Percentiles rank a stretch among this genome's conserved stretches.
Evolutionary conservation across 805 yeast species (phyloP).

Genomic region (Starmerella apis): DNA sequence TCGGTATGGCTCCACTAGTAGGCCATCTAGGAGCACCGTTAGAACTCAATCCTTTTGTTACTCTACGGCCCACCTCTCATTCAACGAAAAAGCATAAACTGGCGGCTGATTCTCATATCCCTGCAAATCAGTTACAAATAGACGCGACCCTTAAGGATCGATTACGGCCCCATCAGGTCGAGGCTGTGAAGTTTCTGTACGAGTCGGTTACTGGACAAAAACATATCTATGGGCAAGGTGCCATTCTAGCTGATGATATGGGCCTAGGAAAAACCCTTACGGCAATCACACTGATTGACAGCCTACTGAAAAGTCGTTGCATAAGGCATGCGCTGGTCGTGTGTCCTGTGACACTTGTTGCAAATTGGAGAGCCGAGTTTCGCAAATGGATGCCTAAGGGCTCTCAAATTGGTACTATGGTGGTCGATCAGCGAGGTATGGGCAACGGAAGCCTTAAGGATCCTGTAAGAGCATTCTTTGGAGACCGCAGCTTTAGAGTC

Average conservation of each 20-base stretch:
- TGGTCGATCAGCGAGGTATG: constrained; percentile 38
- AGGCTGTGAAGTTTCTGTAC: constrained; percentile 73
- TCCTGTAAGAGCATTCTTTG: constrained; percentile 30
- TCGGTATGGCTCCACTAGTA: neutral
- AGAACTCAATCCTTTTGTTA: neutral
- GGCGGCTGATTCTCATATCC: neutral
- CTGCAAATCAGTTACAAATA: neutral
- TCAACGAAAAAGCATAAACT: neutral
- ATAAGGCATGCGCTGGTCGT: constrained; percentile 60
- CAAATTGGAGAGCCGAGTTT: constrained; percentile 83
- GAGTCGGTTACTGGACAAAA: constrained; percentile 69
- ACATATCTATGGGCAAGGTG: constrained; percentile 48
- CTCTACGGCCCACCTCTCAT: neutral
- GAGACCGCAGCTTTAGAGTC: constrained; percentile 53
- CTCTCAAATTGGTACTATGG: constrained; percentile 54
- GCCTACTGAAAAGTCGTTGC: constrained; percentile 42
- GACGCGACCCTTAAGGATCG: neutral
- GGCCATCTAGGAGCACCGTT: neutral
- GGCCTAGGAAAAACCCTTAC: constrained; percentile 86
- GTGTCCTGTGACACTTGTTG: constrained; percentile 82
- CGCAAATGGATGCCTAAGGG: constrained; percentile 62
- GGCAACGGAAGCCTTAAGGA: constrained; percentile 18
- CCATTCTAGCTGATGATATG: constrained; percentile 92
- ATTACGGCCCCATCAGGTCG: constrained; percentile 77
- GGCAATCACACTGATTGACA: constrained; percentile 77